Percentiles rank a stretch among this genome's conserved stretches.
phyloP scores from a whole-genome alignment of 2,329 filamentous ascomycete species.

The Ascochyta koolunga region DNA sequence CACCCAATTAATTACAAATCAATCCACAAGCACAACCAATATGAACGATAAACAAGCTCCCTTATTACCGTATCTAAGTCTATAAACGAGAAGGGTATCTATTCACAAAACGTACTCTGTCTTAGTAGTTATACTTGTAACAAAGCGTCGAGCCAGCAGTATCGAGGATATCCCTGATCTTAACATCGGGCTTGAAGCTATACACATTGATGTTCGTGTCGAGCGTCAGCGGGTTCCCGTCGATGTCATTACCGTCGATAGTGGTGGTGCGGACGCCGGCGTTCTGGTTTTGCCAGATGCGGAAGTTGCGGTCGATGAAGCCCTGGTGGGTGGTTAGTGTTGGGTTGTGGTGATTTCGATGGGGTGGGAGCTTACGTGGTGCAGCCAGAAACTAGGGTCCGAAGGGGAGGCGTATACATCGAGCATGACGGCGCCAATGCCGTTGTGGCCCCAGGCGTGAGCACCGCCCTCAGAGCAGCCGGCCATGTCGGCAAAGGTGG shows the following conservation, averaged over 20 bases:
- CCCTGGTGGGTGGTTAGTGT: too few relatives aligned
- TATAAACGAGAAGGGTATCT: constrained; percentile 7
- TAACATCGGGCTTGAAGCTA: constrained; percentile 33
- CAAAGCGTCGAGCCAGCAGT: constrained; percentile 33
- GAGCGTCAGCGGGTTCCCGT: constrained; percentile 35
- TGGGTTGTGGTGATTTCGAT: too few relatives aligned
- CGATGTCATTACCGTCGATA: constrained; percentile 51
- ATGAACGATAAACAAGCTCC: neutral
- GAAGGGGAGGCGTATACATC: constrained; percentile 41
- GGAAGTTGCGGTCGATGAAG: constrained; percentile 58
- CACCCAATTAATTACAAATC: too few relatives aligned
- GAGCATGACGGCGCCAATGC: constrained; percentile 43
- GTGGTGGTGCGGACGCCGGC: constrained; percentile 24
- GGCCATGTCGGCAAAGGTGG: constrained; percentile 38
- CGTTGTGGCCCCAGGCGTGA: constrained; percentile 47
- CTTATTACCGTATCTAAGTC: neutral
- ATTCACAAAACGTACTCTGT: neutral
- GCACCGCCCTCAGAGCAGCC: constrained; percentile 37
- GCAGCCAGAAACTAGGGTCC: constrained; percentile 26
- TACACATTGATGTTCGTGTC: constrained; percentile 37
- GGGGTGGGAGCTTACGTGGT: neutral
- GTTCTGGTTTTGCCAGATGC: constrained; percentile 56
- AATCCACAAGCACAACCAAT: too few relatives aligned
- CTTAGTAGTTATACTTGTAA: constrained; percentile 47
- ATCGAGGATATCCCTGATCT: constrained; percentile 39